Conservation (phyloP, 2,329 filamentous ascomycete genomes). For the Fusarium siculi region DNA sequence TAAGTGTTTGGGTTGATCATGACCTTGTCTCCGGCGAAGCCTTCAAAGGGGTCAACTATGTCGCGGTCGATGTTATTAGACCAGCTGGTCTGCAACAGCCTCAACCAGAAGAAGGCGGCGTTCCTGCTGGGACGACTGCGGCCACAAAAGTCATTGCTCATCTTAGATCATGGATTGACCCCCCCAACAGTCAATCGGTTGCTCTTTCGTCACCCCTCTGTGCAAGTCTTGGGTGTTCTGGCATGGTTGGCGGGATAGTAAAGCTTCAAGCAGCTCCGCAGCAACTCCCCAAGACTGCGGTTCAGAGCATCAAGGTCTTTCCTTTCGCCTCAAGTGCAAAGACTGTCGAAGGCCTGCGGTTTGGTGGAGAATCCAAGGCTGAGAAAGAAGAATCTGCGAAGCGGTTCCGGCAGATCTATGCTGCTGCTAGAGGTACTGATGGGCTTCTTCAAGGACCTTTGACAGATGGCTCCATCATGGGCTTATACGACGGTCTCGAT, state of each 20-base stretch:
- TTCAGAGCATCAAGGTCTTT: constrained; percentile 78
- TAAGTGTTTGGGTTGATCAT: constrained; percentile 87
- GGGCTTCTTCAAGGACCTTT: constrained; percentile 84
- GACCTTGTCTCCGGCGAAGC: constrained; percentile 78
- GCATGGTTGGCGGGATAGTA: constrained; percentile 85
- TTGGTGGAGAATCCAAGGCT: constrained; percentile 87
- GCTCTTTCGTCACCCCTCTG: constrained; percentile 84
- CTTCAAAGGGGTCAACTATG: constrained; percentile 81
- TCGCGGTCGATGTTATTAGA: constrained; percentile 85
- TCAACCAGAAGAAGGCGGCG: constrained; percentile 73
- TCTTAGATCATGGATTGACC: constrained; percentile 83
- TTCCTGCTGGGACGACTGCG: constrained; percentile 57
- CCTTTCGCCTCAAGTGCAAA: constrained; percentile 76
- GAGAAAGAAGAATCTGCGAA: constrained; percentile 82
- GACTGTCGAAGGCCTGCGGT: constrained; percentile 75
- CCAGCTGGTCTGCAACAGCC: constrained; percentile 81
- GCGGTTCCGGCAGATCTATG: constrained; percentile 77
- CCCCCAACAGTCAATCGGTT: constrained; percentile 82
- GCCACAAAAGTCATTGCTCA: constrained; percentile 76
- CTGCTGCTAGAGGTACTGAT: constrained; percentile 61
- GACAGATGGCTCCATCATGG: constrained; percentile 87
- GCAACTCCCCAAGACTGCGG: constrained; percentile 72
- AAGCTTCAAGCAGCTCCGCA: constrained; percentile 85
- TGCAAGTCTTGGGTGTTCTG: constrained; percentile 74
- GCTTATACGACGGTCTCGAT: constrained; percentile 63